These are phyloP conservation scores for Camelina neglecta DNA, from an alignment of 345 rosid species.

Conservation along the genomic window DNA sequence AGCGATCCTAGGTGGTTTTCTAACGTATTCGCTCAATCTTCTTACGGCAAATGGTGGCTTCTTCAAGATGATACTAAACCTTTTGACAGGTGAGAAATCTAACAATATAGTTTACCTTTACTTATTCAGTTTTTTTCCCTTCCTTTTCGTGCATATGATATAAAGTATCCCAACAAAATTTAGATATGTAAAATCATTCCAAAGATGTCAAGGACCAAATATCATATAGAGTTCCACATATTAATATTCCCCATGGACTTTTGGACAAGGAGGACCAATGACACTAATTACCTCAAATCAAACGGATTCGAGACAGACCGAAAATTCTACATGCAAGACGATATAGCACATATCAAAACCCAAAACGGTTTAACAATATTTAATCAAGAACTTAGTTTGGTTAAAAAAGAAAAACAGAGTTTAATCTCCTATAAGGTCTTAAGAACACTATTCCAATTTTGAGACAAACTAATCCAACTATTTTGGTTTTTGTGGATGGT, in stretches of 20 bases:
- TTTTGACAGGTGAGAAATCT: slow-evolving; percentile 32
- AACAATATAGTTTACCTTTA: neutral
- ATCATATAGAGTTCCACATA: neutral
- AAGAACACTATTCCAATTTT: neutral
- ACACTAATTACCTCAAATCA: slow-evolving; percentile 11
- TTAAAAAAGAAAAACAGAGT: neutral
- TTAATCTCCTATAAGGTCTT: neutral
- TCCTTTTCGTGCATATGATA: neutral
- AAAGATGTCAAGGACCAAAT: slow-evolving; percentile 15
- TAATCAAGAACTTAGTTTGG: slow-evolving; percentile 2
- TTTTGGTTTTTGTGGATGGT: neutral
- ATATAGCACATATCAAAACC: neutral
- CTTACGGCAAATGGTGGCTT: slow-evolving; percentile 37
- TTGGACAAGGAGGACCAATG: slow-evolving; percentile 19
- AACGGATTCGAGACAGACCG: neutral
- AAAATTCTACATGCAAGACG: slow-evolving; percentile 16
- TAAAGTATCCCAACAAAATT: neutral
- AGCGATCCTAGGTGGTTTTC: slow-evolving; percentile 15
- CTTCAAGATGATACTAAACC: slow-evolving; percentile 36
- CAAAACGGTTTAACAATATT: neutral
- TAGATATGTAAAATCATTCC: neutral
- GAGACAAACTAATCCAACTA: neutral
- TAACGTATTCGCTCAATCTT: slow-evolving; percentile 40
- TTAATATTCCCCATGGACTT: neutral
- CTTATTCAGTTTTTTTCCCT: neutral